These are phyloP conservation scores for sweet orange (Citrus sinensis) DNA, from an alignment of 345 rosid species.

Conservation along the genomic window DNA sequence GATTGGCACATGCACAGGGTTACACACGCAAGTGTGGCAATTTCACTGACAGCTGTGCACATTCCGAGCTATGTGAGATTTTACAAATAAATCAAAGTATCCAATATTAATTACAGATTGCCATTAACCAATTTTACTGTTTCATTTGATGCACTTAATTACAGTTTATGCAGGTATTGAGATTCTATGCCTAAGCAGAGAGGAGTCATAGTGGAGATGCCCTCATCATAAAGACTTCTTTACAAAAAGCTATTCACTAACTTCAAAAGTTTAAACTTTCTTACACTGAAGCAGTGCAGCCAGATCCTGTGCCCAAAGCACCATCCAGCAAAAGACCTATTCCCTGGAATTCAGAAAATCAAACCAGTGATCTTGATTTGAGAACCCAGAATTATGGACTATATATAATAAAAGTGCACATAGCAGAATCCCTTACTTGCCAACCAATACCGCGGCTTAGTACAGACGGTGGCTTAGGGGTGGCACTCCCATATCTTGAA, in stretches of 20 bases:
- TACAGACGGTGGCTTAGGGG: slow-evolving; percentile 74
- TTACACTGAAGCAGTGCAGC: slow-evolving; percentile 82
- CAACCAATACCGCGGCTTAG: slow-evolving; percentile 83
- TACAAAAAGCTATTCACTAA: not conserved
- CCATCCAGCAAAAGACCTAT: slow-evolving; percentile 61
- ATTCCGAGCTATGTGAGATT: not conserved
- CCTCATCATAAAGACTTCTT: not conserved
- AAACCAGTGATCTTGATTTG: not conserved
- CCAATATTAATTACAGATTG: not conserved
- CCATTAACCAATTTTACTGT: not conserved
- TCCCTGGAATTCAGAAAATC: slow-evolving; percentile 44
- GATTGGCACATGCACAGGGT: not conserved
- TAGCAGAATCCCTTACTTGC: slow-evolving; percentile 43
- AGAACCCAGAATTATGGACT: not conserved
- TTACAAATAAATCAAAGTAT: not conserved
- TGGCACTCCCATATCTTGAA: slow-evolving; percentile 79
- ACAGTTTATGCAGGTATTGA: not conserved
- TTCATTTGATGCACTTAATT: not conserved
- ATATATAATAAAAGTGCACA: not conserved
- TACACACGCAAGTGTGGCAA: not conserved
- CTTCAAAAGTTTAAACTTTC: not conserved
- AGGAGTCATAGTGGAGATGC: not conserved
- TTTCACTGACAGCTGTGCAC: not conserved
- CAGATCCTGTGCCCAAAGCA: slow-evolving; percentile 60
- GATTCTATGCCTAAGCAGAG: not conserved